Evolutionary conservation across 106 monocot genomes (phyloP), one percentile per base, ranked within the genome.

Genomic region (Allium fistulosum): DNA sequence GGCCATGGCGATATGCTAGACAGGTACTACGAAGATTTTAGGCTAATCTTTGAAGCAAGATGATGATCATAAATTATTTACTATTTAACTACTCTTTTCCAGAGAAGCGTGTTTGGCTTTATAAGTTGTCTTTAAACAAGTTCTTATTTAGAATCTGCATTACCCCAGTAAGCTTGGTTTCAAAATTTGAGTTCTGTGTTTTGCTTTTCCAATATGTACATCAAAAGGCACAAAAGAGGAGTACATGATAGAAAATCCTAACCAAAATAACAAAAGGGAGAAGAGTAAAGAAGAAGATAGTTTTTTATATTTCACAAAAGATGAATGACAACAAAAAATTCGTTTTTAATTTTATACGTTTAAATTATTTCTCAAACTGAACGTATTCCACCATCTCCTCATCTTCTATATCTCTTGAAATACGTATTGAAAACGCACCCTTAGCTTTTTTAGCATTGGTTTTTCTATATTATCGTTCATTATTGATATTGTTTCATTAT

Each of bases 1-100:
- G 68, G 68, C 68, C 68, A 68, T 68, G 68, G 68, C 10, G 68
- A 68, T 68, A 68, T 52, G 15, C 0, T 68, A 0, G 68, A 68
- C 55, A 68, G 68, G 68, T 68, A 68, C 53, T 15, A 8, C 53
- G 3, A 55, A 12, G 13, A 8, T 55, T 55, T 61, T 61, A 26
- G 17, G 17, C 7, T 26, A 4, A 22, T 61, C 11, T 26, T 7
- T 7, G 8, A 61, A 11, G 26, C 11, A 12, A 61, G 7, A 61
- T 28, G 13, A 11, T 9, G 4, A 61, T 61, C 0, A 11, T 27
- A 26, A 11, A 13, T 17, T 11, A 13, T 8, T 17, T 17, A 22
- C 3, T 2, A 1, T n/a, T n/a, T n/a, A n/a, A n/a, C n/a, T n/a
- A n/a, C n/a, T n/a, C n/a, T n/a, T n/a, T n/a, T n/a, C n/a, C 16